Evolutionary conservation across 352 stramenopile species (phyloP).

Genomic region (Thraustotheca clavata): DNA sequence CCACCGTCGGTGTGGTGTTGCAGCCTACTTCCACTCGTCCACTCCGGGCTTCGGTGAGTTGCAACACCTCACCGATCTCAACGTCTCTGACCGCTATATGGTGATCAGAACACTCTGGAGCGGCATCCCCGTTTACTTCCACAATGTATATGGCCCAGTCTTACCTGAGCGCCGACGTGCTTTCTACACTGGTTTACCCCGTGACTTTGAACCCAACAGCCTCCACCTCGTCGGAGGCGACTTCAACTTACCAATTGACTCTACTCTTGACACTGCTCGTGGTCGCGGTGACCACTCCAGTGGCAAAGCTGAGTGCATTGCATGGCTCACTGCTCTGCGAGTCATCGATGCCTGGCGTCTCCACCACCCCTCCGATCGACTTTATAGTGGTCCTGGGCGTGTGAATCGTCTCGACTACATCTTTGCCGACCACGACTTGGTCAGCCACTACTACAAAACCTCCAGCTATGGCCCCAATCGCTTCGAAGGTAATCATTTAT

Average conservation of each 20-base stretch:
- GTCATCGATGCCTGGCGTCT: conserved; percentile 24
- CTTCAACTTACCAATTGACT: conserved; percentile 18
- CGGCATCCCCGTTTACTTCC: background rate
- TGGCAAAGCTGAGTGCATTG: background rate
- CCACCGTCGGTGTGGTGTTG: background rate
- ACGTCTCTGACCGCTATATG: background rate
- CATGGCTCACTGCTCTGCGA: conserved; percentile 17
- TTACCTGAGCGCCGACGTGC: background rate
- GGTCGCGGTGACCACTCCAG: background rate
- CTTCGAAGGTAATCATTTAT: background rate
- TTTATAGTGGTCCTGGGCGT: conserved; percentile 11
- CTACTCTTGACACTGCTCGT: background rate
- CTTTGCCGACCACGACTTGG: background rate
- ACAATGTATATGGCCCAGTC: conserved; percentile 23
- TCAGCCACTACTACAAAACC: background rate
- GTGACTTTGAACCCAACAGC: conserved; percentile 13
- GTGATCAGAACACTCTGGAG: background rate
- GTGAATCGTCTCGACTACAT: conserved; percentile 27
- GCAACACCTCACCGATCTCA: background rate
- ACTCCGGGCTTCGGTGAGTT: background rate
- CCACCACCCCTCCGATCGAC: background rate
- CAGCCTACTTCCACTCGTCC: background rate
- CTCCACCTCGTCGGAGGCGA: conserved; percentile 23
- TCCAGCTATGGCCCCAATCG: background rate
- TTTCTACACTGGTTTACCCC: conserved; percentile 12